Percentiles rank a stretch among this genome's conserved stretches.
phyloP scores from a whole-genome alignment of 192 early-diverging fungal genomes.

The Diversispora epigaea region DNA sequence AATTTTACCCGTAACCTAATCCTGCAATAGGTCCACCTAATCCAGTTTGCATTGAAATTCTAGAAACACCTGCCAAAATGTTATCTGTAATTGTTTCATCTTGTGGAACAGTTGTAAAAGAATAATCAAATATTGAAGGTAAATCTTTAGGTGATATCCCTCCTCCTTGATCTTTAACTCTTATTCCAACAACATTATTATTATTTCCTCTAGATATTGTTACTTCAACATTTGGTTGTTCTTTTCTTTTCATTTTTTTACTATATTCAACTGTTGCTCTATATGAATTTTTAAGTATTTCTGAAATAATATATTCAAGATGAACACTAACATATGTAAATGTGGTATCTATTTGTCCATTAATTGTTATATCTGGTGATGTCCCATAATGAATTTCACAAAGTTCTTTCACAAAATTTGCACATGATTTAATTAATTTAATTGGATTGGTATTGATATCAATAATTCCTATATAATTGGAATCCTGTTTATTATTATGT shows the following conservation, averaged over 20 bases:
- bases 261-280: constrained; percentile 82
- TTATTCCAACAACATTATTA: constrained; percentile 79
- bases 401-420: constrained; percentile 75
- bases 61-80: constrained; percentile 73
- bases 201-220: constrained; percentile 70
- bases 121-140: constrained; percentile 86
- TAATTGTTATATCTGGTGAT: constrained; percentile 68
- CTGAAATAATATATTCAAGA: constrained; percentile 90
- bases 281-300: constrained; percentile 86
- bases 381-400: constrained; percentile 91
- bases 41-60: constrained; percentile 81
- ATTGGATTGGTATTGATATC: constrained; percentile 72
- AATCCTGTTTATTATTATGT: constrained; percentile 47
- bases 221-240: constrained; percentile 81
- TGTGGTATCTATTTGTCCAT: constrained; percentile 63
- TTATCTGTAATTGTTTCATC: constrained; percentile 49
- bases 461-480: constrained; percentile 76
- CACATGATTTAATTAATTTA: constrained; percentile 64
- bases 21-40: constrained; percentile 91
- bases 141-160: constrained; percentile 80
- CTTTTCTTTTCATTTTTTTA: constrained; percentile 44
- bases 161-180: constrained; percentile 90
- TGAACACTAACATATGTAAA: constrained; percentile 85
- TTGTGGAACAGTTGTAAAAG: constrained; percentile 83
- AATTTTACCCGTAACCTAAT: constrained; percentile 45